phyloP scores from a whole-genome alignment of 345 rosid genomes.

The Salix caprea region DNA sequence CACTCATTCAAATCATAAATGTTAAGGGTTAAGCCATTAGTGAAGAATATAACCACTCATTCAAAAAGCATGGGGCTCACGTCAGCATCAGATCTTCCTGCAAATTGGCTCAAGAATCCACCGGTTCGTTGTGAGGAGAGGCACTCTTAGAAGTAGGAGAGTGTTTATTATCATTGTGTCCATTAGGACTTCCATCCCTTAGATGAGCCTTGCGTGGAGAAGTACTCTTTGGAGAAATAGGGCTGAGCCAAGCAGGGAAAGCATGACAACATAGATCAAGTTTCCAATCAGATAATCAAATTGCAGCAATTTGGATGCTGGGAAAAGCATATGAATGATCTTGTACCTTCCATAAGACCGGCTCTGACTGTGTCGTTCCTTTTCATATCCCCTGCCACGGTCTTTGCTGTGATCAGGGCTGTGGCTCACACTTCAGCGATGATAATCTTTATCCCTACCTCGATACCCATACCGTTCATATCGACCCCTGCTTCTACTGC shows the following conservation, averaged over 20 bases:
- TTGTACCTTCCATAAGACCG: constrained; percentile 1
- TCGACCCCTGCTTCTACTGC: constrained; percentile 52
- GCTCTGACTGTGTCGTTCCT: constrained; percentile 41
- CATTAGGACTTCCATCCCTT: constrained; percentile 33
- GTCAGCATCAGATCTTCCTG: constrained; percentile 35
- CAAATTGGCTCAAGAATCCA: constrained; percentile 46
- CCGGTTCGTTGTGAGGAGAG: constrained; percentile 37
- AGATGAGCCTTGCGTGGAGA: constrained; percentile 36
- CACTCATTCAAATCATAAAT: background rate
- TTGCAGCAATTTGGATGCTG: background rate
- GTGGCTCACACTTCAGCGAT: constrained; percentile 50
- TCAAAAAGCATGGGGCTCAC: constrained; percentile 22
- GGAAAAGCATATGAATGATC: background rate
- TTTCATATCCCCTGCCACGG: constrained; percentile 49
- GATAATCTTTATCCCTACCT: constrained; percentile 50
- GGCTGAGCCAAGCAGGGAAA: constrained; percentile 48
- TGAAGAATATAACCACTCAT: background rate
- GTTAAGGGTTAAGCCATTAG: background rate
- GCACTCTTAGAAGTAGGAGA: constrained; percentile 44
- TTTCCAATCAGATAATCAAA: background rate
- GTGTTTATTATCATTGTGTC: constrained; percentile 29
- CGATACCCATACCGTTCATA: constrained; percentile 45
- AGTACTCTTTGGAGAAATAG: constrained; percentile 30
- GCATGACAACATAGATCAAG: constrained; percentile 21
- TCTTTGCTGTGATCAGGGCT: constrained; percentile 48